These are phyloP conservation scores for Phaseolus lunatus DNA, from an alignment of 306 rosid species.

Conservation along the genomic window DNA sequence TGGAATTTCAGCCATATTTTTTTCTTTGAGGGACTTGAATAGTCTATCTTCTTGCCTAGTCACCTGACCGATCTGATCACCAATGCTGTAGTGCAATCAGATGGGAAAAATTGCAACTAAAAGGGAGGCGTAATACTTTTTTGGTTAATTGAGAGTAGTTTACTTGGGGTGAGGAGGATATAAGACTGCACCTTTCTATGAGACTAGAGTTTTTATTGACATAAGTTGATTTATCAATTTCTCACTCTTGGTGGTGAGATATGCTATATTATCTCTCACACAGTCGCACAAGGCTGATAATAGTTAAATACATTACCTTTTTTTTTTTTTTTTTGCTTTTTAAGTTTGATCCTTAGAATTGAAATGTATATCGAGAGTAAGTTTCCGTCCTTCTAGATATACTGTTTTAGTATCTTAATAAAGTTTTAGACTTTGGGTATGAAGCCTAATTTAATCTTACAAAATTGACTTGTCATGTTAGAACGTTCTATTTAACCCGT, in stretches of 20 bases:
- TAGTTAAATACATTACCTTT: constrained; percentile 5
- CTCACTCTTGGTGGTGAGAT: constrained; percentile 19
- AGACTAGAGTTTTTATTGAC: constrained; percentile 9
- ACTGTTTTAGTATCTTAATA: not conserved
- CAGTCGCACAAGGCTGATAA: constrained; percentile 26
- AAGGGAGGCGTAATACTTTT: not conserved
- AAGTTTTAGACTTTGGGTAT: not conserved
- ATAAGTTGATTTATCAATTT: constrained; percentile 18
- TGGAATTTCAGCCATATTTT: constrained; percentile 24
- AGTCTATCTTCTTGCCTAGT: not conserved
- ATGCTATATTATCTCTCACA: constrained; percentile 6
- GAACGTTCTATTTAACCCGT: not conserved
- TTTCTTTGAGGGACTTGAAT: not conserved
- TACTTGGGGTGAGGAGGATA: not conserved
- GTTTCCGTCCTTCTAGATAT: constrained; percentile 26
- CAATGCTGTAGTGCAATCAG: not conserved
- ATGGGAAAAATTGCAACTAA: not conserved
- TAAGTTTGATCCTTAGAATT: not conserved
- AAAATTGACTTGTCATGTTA: not conserved
- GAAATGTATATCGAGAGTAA: constrained; percentile 10
- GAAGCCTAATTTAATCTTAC: not conserved
- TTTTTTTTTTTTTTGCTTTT: constrained; percentile 13
- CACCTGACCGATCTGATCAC: not conserved
- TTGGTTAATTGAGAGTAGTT: constrained; percentile 14
- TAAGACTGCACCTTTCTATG: not conserved